phyloP scores from a whole-genome alignment of 2,329 filamentous ascomycete genomes.

The Fusarium protoensiforme region DNA sequence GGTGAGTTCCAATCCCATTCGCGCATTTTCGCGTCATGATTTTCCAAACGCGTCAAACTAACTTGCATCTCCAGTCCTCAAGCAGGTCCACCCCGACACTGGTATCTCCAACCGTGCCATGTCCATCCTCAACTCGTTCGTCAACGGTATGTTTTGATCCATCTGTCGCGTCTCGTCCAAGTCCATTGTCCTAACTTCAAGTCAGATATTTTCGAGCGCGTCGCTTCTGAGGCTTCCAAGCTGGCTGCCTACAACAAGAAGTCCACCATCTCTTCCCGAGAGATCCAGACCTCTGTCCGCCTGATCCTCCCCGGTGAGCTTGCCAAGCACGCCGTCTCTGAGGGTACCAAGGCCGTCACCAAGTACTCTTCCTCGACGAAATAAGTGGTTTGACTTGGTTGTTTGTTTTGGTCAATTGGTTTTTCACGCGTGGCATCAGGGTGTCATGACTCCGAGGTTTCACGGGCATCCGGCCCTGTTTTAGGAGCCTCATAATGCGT shows the following conservation, averaged over 20 bases:
- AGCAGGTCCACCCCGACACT: conserved; percentile 99
- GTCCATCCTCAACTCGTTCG: conserved; percentile 99
- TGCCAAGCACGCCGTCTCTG: conserved; percentile 99
- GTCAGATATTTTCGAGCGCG: conserved; percentile 97
- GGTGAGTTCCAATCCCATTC: conserved; percentile 65
- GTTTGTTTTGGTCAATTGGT: conserved; percentile 69
- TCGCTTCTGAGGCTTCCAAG: conserved; percentile 98
- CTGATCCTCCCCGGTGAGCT: conserved; percentile 98
- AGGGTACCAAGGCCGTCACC: conserved; percentile 99
- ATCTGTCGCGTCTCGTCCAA: neutral
- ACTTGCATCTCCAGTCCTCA: conserved; percentile 76
- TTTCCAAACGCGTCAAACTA: conserved; percentile 28
- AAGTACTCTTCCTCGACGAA: conserved; percentile 99
- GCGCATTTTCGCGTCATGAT: conserved; percentile 17
- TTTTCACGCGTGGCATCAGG: conserved; percentile 65
- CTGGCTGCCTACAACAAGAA: conserved; percentile 99
- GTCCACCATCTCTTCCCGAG: conserved; percentile 98
- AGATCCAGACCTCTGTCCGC: conserved; percentile 99
- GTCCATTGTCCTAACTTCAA: conserved; percentile 2
- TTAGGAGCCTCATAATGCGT: conserved; percentile 75
- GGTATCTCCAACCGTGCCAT: conserved; percentile 99
- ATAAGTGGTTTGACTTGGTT: conserved; percentile 74
- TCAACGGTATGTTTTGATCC: conserved; percentile 80
- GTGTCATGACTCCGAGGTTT: conserved; percentile 67
- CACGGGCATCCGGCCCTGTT: conserved; percentile 49